Evolutionary conservation across 768 basidiomycete species (phyloP).

Genomic region (Coprinopsis strossmayeri): DNA sequence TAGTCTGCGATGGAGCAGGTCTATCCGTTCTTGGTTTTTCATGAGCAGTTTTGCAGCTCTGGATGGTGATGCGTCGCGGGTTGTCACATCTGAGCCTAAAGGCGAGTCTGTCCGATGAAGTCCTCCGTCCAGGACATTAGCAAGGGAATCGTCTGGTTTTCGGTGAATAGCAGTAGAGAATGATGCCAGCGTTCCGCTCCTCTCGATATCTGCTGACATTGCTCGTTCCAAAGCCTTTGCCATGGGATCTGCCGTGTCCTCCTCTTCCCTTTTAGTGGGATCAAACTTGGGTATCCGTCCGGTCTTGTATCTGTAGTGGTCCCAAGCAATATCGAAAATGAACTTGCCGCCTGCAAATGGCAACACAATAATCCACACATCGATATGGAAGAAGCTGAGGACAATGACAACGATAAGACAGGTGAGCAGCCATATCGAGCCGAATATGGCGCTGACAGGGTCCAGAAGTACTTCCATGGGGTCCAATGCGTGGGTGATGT

Average conservation of each 20-base stretch:
- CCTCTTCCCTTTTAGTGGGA: slow-evolving; percentile 13
- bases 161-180: not conserved
- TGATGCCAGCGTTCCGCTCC: not conserved
- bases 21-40: slow-evolving; percentile 5
- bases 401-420: slow-evolving; percentile 73
- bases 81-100: not conserved
- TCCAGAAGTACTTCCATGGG: slow-evolving; percentile 66
- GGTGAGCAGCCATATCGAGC: slow-evolving; percentile 54
- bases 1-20: slow-evolving; percentile 12
- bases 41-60: slow-evolving; percentile 1
- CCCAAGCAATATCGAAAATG: slow-evolving; percentile 56
- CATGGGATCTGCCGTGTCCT: slow-evolving; percentile 18
- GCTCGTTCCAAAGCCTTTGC: slow-evolving; percentile 21
- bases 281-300: slow-evolving; percentile 15
- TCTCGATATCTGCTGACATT: slow-evolving; percentile 9
- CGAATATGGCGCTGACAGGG: slow-evolving; percentile 67
- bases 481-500: slow-evolving; percentile 29
- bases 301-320: slow-evolving; percentile 38
- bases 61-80: not conserved
- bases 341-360: slow-evolving; percentile 77
- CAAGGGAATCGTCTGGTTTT: not conserved
- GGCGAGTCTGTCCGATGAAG: slow-evolving; percentile 5
- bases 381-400: slow-evolving; percentile 67
- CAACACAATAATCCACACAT: slow-evolving; percentile 80
- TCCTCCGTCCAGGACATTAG: not conserved